Evolutionary conservation across 2,329 filamentous ascomycete species (phyloP), one percentile per base, ranked within the genome.

Genomic region (Monilinia vaccinii-corymbosi): DNA sequence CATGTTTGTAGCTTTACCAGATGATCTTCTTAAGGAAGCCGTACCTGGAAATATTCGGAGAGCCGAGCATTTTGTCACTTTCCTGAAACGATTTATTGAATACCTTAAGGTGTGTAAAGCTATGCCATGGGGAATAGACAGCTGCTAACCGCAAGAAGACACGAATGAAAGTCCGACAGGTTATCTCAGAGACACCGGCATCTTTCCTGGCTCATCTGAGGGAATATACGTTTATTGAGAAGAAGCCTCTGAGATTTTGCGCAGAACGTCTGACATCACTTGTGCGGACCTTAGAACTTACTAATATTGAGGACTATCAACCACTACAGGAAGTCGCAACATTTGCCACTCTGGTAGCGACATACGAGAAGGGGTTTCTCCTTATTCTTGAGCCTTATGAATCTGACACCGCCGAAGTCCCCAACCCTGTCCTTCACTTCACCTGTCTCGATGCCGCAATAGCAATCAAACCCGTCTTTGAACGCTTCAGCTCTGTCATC

Each of bases 361-460:
- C 94, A 0, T 99, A 99, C 70, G 94, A 99, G 67, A 96, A 91
- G 64, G 94, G 94, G 0, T 99, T 99, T 68, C 78, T 97, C 7
- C 82, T 99, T 36, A 99, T 99, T 51, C 80, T 97, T n/a, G 94
- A 99, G 70, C 95, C 94, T 0, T 99, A 89, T 70, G 94, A 99
- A 75, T 96, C 92, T 0, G 93, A 97, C 66, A 91, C 89, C 16
- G 93, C 94, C 31, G 94, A 94, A 56, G 92, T 99, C 0, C 91
- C 94, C 0, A 99, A 99, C 65, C 94, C 94, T 0, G 86, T 97
- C n/a, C 79, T 99, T 14, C 95, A 99, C 72, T 96, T 99, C 71
- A 94, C 93, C 3, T 99, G 94, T 70, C 80, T 99, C 25, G 94
- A 99, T 73, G 94, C 94, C 4, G 94, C 95, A 0, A 99, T 99